These are phyloP conservation scores for Afroboletus lepidellus DNA, from an alignment of 1,284 basidiomycete genomes.

Conservation along the genomic window DNA sequence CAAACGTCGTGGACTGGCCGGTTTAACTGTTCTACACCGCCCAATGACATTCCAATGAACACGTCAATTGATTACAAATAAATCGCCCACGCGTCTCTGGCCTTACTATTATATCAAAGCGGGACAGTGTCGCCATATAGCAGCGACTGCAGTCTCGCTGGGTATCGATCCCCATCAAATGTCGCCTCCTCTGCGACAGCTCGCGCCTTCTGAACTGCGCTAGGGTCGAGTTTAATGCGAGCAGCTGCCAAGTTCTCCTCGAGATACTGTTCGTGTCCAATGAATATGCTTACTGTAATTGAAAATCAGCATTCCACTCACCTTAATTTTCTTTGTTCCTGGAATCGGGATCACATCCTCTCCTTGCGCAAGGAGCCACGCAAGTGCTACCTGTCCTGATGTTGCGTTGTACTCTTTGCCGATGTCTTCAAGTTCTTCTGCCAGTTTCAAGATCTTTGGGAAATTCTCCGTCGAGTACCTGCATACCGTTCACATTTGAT, in stretches of 20 bases:
- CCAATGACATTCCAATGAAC: too few relatives aligned
- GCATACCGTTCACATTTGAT: not conserved
- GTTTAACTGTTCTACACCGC: too few relatives aligned
- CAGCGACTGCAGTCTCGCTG: too few relatives aligned
- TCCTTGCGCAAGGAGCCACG: conserved; percentile 45
- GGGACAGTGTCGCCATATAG: too few relatives aligned
- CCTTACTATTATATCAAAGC: too few relatives aligned
- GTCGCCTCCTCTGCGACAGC: conserved; percentile 27
- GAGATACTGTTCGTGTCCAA: conserved; percentile 33
- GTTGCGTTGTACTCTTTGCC: conserved; percentile 37
- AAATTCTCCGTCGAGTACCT: conserved; percentile 40
- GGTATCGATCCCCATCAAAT: conserved; percentile 24
- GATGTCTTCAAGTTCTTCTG: conserved; percentile 34
- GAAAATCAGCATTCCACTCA: not conserved
- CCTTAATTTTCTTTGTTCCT: conserved; percentile 33
- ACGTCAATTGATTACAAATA: too few relatives aligned
- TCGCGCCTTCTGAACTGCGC: conserved; percentile 37
- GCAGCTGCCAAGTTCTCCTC: conserved; percentile 40
- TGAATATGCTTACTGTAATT: not conserved
- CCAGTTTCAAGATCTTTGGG: conserved; percentile 41
- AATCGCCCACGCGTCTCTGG: too few relatives aligned
- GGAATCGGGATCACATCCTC: conserved; percentile 39
- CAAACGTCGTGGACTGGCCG: too few relatives aligned
- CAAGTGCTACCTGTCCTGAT: conserved; percentile 44
- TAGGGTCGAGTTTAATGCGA: conserved; percentile 31